Evolutionary conservation across 2,329 filamentous ascomycete species (phyloP).

Genomic region (Ophiocordyceps sinensis): DNA sequence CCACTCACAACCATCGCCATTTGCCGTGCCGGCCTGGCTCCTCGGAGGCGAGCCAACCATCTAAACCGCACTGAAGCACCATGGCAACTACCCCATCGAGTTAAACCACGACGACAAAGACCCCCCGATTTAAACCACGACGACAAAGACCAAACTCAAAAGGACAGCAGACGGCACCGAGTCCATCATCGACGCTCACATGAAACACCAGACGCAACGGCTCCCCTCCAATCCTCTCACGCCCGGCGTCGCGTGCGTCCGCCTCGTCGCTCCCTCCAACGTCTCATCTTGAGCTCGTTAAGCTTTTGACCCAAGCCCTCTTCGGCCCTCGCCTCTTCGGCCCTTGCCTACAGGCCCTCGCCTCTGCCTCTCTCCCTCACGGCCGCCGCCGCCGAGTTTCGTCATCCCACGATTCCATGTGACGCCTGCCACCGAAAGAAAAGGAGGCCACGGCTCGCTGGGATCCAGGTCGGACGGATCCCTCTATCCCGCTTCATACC

Average conservation of each 20-base stretch:
- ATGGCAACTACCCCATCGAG: too few relatives aligned
- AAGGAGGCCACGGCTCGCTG: neutral
- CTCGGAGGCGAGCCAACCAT: too few relatives aligned
- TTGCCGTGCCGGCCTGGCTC: too few relatives aligned
- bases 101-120: too few relatives aligned
- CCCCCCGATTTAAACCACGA: too few relatives aligned
- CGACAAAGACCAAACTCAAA: too few relatives aligned
- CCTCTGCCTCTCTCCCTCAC: neutral
- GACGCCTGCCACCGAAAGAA: neutral
- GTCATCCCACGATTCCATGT: neutral
- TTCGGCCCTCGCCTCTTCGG: too few relatives aligned
- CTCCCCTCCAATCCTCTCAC: neutral
- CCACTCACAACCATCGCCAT: too few relatives aligned
- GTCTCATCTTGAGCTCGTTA: neutral
- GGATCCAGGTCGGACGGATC: constrained; percentile 1
- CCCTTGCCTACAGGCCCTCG: too few relatives aligned
- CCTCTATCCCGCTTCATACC: neutral
- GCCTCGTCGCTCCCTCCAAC: neutral
- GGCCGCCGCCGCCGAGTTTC: neutral
- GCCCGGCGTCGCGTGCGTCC: neutral
- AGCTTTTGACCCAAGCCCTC: neutral
- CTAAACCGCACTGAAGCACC: too few relatives aligned
- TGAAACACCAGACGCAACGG: constrained; percentile 1
- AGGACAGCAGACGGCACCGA: too few relatives aligned
- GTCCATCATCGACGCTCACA: neutral